Base-by-base conservation (phyloP, 805 yeast genomes). In the Metschnikowia henanensis region DNA sequence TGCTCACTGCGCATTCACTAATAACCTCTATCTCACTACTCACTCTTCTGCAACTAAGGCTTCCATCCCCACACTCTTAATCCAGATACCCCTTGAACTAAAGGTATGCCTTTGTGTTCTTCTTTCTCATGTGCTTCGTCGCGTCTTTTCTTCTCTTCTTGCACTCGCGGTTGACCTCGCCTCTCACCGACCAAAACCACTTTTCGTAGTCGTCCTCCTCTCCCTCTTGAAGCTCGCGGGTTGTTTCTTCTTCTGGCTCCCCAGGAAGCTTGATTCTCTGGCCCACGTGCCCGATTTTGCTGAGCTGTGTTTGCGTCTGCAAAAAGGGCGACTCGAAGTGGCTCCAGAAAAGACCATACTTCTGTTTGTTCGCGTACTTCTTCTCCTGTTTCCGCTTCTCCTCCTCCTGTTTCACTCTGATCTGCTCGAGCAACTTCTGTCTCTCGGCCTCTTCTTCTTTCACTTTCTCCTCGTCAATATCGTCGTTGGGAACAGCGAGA, bases 311-410 rank as follows among this genome's bases (percentile, higher is more conserved):
- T 65, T 91, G 98, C 0, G 97, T 83, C 39, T 78, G 79, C 50
- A 92, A 69, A 65, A 88, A 92, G 0, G 97, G 97, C 0, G 97
- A 91, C 16, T 85, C 85, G 10, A 73, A 68, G 60, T 92, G 97
- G 2, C 84, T 68, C 76, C 95, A 92, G 62, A 92, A 91, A 28
- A 90, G 68, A 6, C 88, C 81, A 35, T 51, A 57, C 41, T 59
- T 58, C 13, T 47, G 47, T 9, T 46, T 34, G 10, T 25, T 23
- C 42, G 32, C 29, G 15, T 20, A 32, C 20, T 25, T 43, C 29
- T 64, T 51, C 60, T 71, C 45, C 55, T 62, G 46, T 19, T 29
- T 45, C 42, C 36, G 52, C 51, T 36, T 66, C 22, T 62, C 51
- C 60, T 71, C 43, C 58, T 61, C 46, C 40, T 60, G 65, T 33